Conservation (phyloP, 176 grass and related monocot species). For the Alloteropsis semialata region DNA sequence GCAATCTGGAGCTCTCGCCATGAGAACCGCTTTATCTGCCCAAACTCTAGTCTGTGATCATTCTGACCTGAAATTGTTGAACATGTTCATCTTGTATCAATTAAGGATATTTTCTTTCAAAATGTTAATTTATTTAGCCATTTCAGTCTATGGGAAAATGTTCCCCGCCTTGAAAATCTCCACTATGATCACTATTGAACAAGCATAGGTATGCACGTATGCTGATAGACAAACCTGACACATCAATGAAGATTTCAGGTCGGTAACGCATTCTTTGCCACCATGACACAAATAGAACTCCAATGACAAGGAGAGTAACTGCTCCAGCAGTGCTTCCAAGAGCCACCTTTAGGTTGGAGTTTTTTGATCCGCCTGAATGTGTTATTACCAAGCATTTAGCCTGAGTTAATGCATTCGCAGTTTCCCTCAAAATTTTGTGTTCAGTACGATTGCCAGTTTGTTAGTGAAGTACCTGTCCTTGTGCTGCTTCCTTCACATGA, state of each 20-base stretch:
- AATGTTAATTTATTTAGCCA: slow-evolving; percentile 1
- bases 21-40: slow-evolving; percentile 82
- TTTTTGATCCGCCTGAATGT: slow-evolving; percentile 48
- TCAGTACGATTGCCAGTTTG: not conserved
- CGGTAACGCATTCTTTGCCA: slow-evolving; percentile 41
- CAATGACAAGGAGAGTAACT: slow-evolving; percentile 26
- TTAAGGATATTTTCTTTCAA: slow-evolving; percentile 6
- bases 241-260: slow-evolving; percentile 72
- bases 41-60: slow-evolving; percentile 67
- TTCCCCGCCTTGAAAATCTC: not conserved
- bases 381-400: slow-evolving; percentile 34
- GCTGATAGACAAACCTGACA: slow-evolving; percentile 57
- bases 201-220: not conserved
- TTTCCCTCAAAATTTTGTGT: slow-evolving; percentile 3
- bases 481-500: slow-evolving; percentile 11
- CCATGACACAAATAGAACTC: slow-evolving; percentile 56
- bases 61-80: slow-evolving; percentile 52
- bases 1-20: slow-evolving; percentile 80
- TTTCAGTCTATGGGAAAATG: not conserved
- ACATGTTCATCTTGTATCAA: slow-evolving; percentile 4
- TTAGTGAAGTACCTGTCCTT: slow-evolving; percentile 27
- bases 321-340: slow-evolving; percentile 56
- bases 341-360: slow-evolving; percentile 34
- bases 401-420: not conserved
- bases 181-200: not conserved